These are phyloP conservation scores for Tilletia caries DNA, from an alignment of 1,284 basidiomycete genomes.

Conservation along the genomic window DNA sequence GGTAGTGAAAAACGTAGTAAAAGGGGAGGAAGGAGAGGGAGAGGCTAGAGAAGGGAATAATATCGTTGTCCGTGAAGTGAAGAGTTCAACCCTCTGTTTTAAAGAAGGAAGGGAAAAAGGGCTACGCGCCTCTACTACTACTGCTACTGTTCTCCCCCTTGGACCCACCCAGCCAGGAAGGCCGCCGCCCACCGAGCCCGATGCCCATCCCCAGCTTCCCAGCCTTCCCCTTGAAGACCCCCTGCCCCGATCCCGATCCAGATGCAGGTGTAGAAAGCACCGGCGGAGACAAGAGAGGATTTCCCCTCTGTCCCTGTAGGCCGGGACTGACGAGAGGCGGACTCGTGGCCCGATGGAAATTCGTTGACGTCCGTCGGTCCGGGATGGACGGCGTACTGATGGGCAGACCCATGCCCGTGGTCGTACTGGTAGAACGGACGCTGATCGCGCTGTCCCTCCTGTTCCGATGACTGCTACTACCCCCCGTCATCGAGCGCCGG, in stretches of 20 bases:
- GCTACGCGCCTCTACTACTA: too few species aligned
- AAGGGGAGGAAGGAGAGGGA: too few species aligned
- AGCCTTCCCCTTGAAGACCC: background rate
- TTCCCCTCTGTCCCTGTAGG: background rate
- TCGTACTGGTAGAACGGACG: background rate
- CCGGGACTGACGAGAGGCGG: background rate
- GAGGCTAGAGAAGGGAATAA: too few species aligned
- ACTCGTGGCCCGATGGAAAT: background rate
- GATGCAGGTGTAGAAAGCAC: too few species aligned
- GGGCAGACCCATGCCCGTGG: constrained; percentile 3
- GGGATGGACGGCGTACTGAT: constrained; percentile 4
- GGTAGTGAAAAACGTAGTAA: too few species aligned
- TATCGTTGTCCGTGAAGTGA: too few species aligned
- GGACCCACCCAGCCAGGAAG: constrained; percentile 7
- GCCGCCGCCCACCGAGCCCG: background rate
- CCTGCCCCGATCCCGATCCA: background rate
- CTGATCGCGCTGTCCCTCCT: background rate
- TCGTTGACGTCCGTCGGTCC: constrained; percentile 6
- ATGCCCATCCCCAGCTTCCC: constrained; percentile 1
- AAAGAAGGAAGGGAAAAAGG: too few species aligned
- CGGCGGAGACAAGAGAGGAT: too few species aligned
- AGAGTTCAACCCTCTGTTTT: too few species aligned
- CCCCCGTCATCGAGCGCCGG: background rate
- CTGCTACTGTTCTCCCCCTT: background rate
- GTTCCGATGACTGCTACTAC: too few species aligned